Conservation (phyloP, 352 stramenopile species). For the Globisporangium solare region DNA sequence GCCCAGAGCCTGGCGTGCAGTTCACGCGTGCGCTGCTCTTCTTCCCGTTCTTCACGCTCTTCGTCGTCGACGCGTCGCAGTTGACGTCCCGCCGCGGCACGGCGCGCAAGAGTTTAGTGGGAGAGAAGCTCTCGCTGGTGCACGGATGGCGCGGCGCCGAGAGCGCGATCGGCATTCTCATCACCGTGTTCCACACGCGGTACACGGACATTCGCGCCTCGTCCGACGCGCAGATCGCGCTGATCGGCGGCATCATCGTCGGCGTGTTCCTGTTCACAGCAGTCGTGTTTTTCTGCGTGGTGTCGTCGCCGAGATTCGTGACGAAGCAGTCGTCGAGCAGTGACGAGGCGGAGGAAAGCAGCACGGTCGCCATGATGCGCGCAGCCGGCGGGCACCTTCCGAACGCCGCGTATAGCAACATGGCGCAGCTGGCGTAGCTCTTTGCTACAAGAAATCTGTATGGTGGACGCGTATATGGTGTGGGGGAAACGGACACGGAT, state of each 20-base stretch:
- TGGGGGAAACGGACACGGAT: no score
- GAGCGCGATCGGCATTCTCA: conserved; percentile 35
- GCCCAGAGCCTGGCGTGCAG: conserved; percentile 24
- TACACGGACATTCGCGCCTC: conserved; percentile 63
- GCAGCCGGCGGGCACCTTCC: neutral
- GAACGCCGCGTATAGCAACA: conserved; percentile 13
- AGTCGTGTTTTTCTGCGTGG: conserved; percentile 24
- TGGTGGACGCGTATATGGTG: no score
- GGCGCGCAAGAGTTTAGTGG: conserved; percentile 27
- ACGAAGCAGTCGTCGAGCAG: neutral
- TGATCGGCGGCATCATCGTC: conserved; percentile 32
- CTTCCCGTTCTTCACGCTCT: conserved; percentile 68
- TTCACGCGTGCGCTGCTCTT: conserved; percentile 44
- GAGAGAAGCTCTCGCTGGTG: conserved; percentile 28
- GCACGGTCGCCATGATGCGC: conserved; percentile 5
- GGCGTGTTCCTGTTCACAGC: conserved; percentile 27
- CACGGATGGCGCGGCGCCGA: conserved; percentile 57
- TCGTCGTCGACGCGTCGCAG: conserved; percentile 47
- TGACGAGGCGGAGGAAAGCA: conserved; percentile 14
- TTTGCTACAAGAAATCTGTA: no score
- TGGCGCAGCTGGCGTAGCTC: conserved; percentile 11
- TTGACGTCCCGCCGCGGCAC: conserved; percentile 29
- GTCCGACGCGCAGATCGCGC: conserved; percentile 28
- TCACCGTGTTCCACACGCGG: conserved; percentile 33
- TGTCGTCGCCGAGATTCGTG: conserved; percentile 12